Percentiles rank a stretch among this genome's conserved stretches.
These are phyloP conservation scores for Nannochloropsis gaditana DNA, from an alignment of 108 stramenopile genomes.

Conservation along the genomic window DNA sequence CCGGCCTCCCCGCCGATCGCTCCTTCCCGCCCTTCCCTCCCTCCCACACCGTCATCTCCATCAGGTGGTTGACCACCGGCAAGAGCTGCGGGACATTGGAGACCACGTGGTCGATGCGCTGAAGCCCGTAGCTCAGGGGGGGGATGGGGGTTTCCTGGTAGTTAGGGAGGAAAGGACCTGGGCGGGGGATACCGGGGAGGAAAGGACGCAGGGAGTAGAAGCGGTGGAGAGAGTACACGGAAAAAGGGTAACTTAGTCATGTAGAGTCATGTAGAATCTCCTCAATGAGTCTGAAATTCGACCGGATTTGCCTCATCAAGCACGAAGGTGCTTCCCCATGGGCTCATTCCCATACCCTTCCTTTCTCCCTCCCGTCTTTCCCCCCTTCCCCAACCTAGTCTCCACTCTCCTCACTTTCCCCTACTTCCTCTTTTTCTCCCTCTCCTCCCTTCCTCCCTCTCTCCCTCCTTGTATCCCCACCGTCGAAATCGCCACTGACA, in stretches of 20 bases:
- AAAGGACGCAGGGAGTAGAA: not conserved
- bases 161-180: not conserved
- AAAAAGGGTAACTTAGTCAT: no score
- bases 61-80: constrained; percentile 22
- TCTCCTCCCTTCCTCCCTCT: not conserved
- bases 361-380: not conserved
- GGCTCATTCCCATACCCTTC: not conserved
- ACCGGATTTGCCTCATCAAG: no score
- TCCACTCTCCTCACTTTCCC: not conserved
- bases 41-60: not conserved
- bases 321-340: no score
- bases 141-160: not conserved
- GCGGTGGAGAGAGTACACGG: not conserved
- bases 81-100: constrained; percentile 52
- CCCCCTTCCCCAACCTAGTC: no score
- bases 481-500: constrained; percentile 13
- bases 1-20: not conserved
- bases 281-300: no score
- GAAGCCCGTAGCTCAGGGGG: constrained; percentile 28
- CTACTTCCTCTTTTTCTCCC: not conserved
- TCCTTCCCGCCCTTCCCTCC: not conserved
- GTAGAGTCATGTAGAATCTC: no score
- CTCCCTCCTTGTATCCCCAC: not conserved
- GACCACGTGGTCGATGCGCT: constrained; percentile 48
- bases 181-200: not conserved